Evolutionary conservation across 805 yeast species (phyloP), one percentile per base, ranked within the genome.

Genomic region (Ogataea methylovora): DNA sequence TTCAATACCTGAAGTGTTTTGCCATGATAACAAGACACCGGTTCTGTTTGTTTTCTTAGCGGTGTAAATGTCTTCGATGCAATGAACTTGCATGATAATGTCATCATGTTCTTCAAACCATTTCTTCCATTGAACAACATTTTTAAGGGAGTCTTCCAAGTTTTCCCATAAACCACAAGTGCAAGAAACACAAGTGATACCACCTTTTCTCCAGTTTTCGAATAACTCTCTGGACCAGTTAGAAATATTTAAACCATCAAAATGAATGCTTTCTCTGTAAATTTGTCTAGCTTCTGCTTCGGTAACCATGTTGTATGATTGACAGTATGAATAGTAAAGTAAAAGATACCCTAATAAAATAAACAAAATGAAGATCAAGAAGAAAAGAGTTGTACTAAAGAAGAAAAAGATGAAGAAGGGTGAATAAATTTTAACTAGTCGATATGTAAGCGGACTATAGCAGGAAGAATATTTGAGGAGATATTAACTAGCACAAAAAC

Each of bases 151-250:
- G 24, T 40, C 47, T 27, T 43, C 35, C 27, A 43, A 39, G 26
- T 43, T 40, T 32, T 43, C 47, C 47, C 47, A 43, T 7, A 43
- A 22, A 16, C 40, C 47, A 34, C 40, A 37, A 19, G 47, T 43
- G 33, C 45, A 41, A 7, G 45, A 43, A 22, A 43, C 45, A 18
- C 36, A 40, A 11, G 47, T 43, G 35, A 43, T 43, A 17, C 45
- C 45, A 15, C 47, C 47, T 27, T 37, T 35, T 22, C 43, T 37
- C 47, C 47, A 43, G 9, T 41, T 34, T 14, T 39, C 25, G 30
- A 43, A 43, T 11, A 43, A 29, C 12, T 43, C 47, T 14, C 40
- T 37, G 7, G 40, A 35, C 40, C 41, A 41, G 30, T 43, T 43
- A 22, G 43, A 36, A 21, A 43, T 41, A 33, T 43, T 43, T 15